Conservation (phyloP, 1,284 basidiomycete genomes). For the Austroboletus rostrupii region DNA sequence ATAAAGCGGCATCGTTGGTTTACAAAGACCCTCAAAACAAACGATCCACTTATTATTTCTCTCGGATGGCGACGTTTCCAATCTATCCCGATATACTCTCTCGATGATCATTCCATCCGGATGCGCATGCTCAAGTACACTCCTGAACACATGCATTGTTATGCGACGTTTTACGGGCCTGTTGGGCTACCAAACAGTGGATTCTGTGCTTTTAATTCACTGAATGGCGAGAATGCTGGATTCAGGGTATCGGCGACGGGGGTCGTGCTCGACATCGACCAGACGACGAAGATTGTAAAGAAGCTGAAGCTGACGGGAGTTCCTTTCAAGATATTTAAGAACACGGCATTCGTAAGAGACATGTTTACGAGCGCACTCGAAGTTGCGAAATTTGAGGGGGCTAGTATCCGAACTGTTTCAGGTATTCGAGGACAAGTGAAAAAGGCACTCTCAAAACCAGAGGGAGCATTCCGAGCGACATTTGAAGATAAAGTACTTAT, state of each 20-base stretch:
- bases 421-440: slow-evolving; percentile 97
- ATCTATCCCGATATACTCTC: slow-evolving; percentile 88
- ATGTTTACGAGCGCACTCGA: slow-evolving; percentile 95
- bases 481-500: slow-evolving; percentile 98
- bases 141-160: slow-evolving; percentile 99
- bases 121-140: slow-evolving; percentile 99
- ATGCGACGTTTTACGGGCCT: slow-evolving; percentile 94
- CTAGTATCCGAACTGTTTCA: slow-evolving; percentile 91
- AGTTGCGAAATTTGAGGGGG: slow-evolving; percentile 98
- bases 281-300: slow-evolving; percentile 93
- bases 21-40: slow-evolving; percentile 90
- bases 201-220: slow-evolving; percentile 94
- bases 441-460: slow-evolving; percentile 90
- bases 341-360: slow-evolving; percentile 97
- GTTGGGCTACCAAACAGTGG: slow-evolving; percentile 92
- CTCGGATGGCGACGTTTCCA: slow-evolving; percentile 98
- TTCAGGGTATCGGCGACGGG: slow-evolving; percentile 95
- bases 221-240: slow-evolving; percentile 61
- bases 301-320: slow-evolving; percentile 95
- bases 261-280: slow-evolving; percentile 91
- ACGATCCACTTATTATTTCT: slow-evolving; percentile 94
- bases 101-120: slow-evolving; percentile 95
- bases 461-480: slow-evolving; percentile 92
- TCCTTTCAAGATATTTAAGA: slow-evolving; percentile 98
- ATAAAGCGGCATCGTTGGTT: slow-evolving; percentile 98